Evolutionary conservation across 2,329 filamentous ascomycete species (phyloP).

Genomic region (Tolypocladium album): DNA sequence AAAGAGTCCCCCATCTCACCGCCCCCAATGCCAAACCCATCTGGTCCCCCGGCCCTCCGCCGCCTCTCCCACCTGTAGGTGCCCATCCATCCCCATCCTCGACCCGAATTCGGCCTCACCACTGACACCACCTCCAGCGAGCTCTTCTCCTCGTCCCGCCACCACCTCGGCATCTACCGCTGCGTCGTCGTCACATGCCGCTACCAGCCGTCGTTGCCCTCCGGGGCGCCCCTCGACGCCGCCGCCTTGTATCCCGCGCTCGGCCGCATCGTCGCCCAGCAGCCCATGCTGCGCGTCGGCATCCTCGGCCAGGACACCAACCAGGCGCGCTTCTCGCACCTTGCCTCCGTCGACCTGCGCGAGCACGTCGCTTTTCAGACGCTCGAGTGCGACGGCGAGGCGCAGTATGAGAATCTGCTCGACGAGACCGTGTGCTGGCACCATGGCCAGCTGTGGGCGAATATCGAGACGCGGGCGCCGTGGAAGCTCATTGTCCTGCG

Average conservation of each 20-base stretch:
- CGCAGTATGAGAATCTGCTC: conserved; percentile 19
- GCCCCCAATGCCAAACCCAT: neutral
- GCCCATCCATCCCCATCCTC: neutral
- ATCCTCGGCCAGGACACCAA: conserved; percentile 34
- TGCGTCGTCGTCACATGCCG: conserved; percentile 34
- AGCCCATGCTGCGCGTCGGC: conserved; percentile 37
- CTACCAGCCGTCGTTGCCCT: conserved; percentile 20
- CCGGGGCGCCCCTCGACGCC: conserved; percentile 1
- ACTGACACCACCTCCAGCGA: conserved; percentile 22
- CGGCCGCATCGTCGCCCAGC: conserved; percentile 25
- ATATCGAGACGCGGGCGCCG: conserved; percentile 27
- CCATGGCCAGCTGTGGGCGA: conserved; percentile 29
- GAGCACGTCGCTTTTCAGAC: conserved; percentile 28
- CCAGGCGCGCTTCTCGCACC: conserved; percentile 30
- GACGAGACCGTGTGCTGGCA: conserved; percentile 23
- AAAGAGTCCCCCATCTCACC: no score
- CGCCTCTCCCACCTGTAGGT: conserved; percentile 1
- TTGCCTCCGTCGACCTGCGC: conserved; percentile 30
- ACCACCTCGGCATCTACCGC: conserved; percentile 34
- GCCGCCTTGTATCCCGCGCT: conserved; percentile 25
- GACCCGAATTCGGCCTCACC: neutral
- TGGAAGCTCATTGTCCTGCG: conserved; percentile 35
- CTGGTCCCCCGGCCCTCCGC: neutral
- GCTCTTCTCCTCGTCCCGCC: conserved; percentile 32
- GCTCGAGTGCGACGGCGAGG: conserved; percentile 8